Percentiles rank a stretch among this genome's conserved stretches.
phyloP scores from a whole-genome alignment of 257 asterid species.

The Salvia miltiorrhiza region DNA sequence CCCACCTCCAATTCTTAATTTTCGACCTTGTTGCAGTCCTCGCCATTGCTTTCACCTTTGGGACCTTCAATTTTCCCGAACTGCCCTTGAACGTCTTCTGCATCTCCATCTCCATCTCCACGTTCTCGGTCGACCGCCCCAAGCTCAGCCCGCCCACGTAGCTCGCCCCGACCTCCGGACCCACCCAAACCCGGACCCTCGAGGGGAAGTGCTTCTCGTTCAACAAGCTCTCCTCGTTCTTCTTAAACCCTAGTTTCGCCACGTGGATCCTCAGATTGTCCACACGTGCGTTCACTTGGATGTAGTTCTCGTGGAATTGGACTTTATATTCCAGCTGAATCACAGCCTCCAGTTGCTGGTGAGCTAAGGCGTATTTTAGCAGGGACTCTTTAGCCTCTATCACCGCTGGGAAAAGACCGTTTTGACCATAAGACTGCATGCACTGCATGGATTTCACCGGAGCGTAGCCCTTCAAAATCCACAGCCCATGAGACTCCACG shows the following conservation, averaged over 20 bases:
- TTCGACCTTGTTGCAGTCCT: conserved; percentile 52
- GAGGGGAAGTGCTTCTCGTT: conserved; percentile 80
- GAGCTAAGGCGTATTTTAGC: conserved; percentile 69
- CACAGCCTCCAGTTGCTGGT: conserved; percentile 88
- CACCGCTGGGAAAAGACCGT: conserved; percentile 30
- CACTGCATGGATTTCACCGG: conserved; percentile 67
- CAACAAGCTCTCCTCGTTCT: conserved; percentile 27
- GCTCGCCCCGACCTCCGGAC: conserved; percentile 79
- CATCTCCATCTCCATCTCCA: conserved; percentile 58
- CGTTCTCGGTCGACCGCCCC: conserved; percentile 67
- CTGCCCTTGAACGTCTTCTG: conserved; percentile 60
- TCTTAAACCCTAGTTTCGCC: conserved; percentile 61
- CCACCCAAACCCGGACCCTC: conserved; percentile 72
- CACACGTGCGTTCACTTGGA: conserved; percentile 65
- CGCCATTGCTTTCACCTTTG: conserved; percentile 52
- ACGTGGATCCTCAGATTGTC: conserved; percentile 75
- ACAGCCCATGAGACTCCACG: conserved; percentile 70
- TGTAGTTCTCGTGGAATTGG: conserved; percentile 45
- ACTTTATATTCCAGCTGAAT: conserved; percentile 75
- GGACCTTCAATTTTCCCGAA: conserved; percentile 39
- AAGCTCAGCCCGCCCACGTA: conserved; percentile 74
- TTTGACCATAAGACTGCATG: conserved; percentile 26
- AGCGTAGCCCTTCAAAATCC: conserved; percentile 71
- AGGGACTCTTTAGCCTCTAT: conserved; percentile 53
- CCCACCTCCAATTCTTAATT: conserved; percentile 86